These are phyloP conservation scores for Yamadazyma sp. DNA, from an alignment of 1,139 yeast species.

Conservation along the genomic window DNA sequence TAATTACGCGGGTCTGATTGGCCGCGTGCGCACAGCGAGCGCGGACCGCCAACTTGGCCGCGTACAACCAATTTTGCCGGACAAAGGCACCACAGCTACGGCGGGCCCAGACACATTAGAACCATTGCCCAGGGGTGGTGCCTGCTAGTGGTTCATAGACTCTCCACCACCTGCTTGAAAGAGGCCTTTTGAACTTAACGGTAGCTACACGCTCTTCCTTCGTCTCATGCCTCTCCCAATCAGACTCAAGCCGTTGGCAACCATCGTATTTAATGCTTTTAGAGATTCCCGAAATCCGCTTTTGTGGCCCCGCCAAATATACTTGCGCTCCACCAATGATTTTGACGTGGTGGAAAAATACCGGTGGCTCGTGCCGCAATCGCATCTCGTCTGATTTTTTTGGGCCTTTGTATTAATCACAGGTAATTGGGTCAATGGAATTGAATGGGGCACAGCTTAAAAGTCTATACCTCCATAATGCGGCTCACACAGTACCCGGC, in stretches of 20 bases:
- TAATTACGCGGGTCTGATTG: not conserved
- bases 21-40: too few species aligned
- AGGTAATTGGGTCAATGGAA: conserved; percentile 2
- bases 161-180: too few species aligned
- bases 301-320: not conserved
- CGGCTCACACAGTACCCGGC: conserved; percentile 28
- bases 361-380: not conserved
- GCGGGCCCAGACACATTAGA: too few species aligned
- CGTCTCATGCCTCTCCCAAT: too few species aligned
- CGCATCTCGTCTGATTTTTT: not conserved
- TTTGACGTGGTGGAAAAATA: not conserved
- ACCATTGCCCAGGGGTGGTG: too few species aligned
- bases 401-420: not conserved
- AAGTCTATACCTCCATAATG: conserved; percentile 24
- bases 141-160: too few species aligned
- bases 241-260: too few species aligned
- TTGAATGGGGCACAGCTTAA: conserved; percentile 21
- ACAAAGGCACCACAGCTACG: too few species aligned
- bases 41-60: too few species aligned
- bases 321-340: not conserved
- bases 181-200: too few species aligned
- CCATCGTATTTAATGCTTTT: not conserved
- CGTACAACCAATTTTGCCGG: not conserved
- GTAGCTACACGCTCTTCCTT: too few species aligned
- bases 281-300: conserved; percentile 6